phyloP scores from a whole-genome alignment of 495 filamentous ascomycete genomes.

The Viridothelium virens region DNA sequence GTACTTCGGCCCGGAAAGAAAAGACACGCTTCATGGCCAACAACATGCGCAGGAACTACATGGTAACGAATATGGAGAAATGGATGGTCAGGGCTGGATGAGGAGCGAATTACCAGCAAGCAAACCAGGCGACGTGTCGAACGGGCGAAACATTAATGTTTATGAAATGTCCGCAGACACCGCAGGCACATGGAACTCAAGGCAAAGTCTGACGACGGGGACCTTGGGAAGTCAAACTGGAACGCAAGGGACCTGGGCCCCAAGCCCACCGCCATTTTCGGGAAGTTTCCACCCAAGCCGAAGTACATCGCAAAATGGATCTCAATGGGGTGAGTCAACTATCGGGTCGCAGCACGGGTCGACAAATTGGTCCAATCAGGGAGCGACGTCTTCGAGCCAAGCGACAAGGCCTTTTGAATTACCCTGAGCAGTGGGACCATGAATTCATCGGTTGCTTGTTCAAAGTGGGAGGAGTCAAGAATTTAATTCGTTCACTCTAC shows the following conservation, averaged over 20 bases:
- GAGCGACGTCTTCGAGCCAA: neutral
- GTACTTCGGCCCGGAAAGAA: neutral
- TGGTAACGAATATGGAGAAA: neutral
- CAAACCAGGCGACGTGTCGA: neutral
- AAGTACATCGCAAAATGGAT: neutral
- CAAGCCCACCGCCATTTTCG: neutral
- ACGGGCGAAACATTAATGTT: neutral
- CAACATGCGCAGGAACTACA: conserved; percentile 1
- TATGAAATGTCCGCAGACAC: neutral
- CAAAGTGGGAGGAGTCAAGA: neutral
- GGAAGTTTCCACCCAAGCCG: neutral
- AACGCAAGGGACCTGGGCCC: neutral
- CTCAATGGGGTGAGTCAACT: neutral
- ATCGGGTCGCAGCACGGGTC: conserved; percentile 1
- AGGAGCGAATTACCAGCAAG: neutral
- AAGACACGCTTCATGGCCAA: neutral
- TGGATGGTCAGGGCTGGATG: neutral
- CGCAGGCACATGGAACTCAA: neutral
- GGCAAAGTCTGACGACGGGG: neutral
- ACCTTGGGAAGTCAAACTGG: neutral
- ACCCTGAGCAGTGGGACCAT: neutral
- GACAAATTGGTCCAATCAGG: neutral
- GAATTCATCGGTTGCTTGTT: neutral
- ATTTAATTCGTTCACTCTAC: no score
- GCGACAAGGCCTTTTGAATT: neutral